phyloP scores from a whole-genome alignment of 2,329 filamentous ascomycete species.

The Ceratocystis harringtonii region DNA sequence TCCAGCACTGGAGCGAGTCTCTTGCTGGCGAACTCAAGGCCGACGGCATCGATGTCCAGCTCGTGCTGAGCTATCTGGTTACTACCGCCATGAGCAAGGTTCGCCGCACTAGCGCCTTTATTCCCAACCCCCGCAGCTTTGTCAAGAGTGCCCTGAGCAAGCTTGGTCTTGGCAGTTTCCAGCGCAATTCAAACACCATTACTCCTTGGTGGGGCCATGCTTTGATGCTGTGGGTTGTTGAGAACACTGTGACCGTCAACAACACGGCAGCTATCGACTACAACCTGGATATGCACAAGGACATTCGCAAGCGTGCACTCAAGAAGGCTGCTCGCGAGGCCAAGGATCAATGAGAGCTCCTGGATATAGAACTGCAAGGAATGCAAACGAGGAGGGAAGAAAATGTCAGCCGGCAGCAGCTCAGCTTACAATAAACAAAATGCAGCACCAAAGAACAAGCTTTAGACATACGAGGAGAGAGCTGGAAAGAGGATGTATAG shows the following conservation, averaged over 20 bases:
- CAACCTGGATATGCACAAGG: slow-evolving; percentile 58
- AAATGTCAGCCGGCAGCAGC: background rate
- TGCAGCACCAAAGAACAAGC: background rate
- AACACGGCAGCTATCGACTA: slow-evolving; percentile 32
- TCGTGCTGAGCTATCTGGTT: slow-evolving; percentile 83
- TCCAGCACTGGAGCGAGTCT: slow-evolving; percentile 88
- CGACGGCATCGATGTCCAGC: slow-evolving; percentile 73
- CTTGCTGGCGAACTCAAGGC: slow-evolving; percentile 69
- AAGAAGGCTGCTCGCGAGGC: slow-evolving; percentile 70
- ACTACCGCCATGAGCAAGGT: slow-evolving; percentile 97
- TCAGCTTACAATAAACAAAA: background rate
- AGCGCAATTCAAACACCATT: slow-evolving; percentile 66
- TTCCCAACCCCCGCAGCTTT: slow-evolving; percentile 71
- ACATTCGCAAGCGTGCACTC: slow-evolving; percentile 68
- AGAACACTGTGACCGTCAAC: slow-evolving; percentile 39
- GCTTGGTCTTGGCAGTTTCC: slow-evolving; percentile 60
- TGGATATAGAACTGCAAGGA: background rate
- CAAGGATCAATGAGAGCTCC: slow-evolving; percentile 39
- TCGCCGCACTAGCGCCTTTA: slow-evolving; percentile 56
- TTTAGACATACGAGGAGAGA: background rate
- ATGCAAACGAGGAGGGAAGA: background rate
- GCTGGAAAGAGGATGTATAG: too few species aligned
- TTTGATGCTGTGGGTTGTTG: slow-evolving; percentile 70
- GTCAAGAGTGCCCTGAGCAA: slow-evolving; percentile 65
- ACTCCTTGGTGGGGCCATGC: slow-evolving; percentile 91